Conservation (phyloP, 2,329 filamentous ascomycete species). For the Cytospora mali region DNA sequence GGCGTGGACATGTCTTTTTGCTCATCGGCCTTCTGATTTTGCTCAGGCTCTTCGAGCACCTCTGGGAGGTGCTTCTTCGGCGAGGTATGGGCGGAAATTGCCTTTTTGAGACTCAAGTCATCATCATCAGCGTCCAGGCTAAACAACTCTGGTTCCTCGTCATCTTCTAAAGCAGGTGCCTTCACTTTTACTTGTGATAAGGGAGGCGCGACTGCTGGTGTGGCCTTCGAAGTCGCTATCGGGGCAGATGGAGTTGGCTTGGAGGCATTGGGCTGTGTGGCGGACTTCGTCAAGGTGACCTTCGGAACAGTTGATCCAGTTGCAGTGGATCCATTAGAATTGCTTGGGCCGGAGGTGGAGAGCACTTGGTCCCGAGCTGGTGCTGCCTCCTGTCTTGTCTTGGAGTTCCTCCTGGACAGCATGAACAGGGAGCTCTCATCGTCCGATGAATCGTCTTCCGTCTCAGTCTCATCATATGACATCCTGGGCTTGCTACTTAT, state of each 20-base stretch:
- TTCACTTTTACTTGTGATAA: not conserved
- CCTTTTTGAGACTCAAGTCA: constrained; percentile 14
- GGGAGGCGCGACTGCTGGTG: not conserved
- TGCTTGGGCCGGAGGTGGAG: not conserved
- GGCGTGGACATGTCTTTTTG: not conserved
- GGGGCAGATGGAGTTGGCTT: not conserved
- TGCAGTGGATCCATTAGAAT: not conserved
- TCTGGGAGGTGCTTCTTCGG: constrained; percentile 20
- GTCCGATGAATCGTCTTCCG: constrained; percentile 20
- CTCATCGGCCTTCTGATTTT: constrained; percentile 1
- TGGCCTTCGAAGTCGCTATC: not conserved
- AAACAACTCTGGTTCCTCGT: not conserved
- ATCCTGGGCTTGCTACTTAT: not conserved
- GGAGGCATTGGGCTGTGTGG: not conserved
- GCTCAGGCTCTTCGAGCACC: constrained; percentile 5
- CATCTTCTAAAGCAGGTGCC: not conserved
- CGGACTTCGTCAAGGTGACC: not conserved
- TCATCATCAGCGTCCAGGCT: constrained; percentile 16
- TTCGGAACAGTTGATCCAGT: constrained; percentile 2
- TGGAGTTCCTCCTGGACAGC: constrained; percentile 24
- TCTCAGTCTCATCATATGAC: not conserved
- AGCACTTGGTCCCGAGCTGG: not conserved
- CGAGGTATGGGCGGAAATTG: constrained; percentile 8
- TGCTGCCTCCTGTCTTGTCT: constrained; percentile 8
- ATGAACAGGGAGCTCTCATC: constrained; percentile 24